These are phyloP conservation scores for Leucosporidium creatinivorum DNA, from an alignment of 768 basidiomycete genomes.

Conservation along the genomic window DNA sequence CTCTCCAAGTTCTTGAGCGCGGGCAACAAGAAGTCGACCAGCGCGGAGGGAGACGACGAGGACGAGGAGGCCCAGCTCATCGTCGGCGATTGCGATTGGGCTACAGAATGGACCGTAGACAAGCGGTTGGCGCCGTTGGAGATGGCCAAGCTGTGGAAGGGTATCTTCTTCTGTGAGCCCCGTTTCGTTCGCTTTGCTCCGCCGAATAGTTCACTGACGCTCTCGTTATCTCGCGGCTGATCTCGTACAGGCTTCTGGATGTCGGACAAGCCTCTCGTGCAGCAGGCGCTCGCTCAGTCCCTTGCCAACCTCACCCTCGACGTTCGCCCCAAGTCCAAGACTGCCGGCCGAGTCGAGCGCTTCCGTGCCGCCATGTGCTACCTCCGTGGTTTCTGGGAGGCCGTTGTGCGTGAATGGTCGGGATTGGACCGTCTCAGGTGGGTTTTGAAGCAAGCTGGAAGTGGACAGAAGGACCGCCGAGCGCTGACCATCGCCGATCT, in stretches of 20 bases:
- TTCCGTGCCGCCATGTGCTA: conserved; percentile 58
- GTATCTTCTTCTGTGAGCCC: conserved; percentile 82
- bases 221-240: no score
- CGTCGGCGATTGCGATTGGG: conserved; percentile 28
- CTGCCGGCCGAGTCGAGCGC: conserved; percentile 28
- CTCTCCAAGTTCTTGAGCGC: conserved; percentile 64
- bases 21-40: conserved; percentile 25
- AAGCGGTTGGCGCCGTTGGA: conserved; percentile 58
- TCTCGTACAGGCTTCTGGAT: conserved; percentile 82
- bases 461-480: background rate
- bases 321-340: conserved; percentile 46
- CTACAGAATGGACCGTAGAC: conserved; percentile 49
- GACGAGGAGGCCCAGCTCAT: conserved; percentile 16
- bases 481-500: no score
- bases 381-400: conserved; percentile 82
- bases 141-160: conserved; percentile 93
- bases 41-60: conserved; percentile 13
- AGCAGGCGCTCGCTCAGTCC: conserved; percentile 80
- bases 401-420: conserved; percentile 84
- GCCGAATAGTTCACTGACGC: no score
- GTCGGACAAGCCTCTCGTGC: conserved; percentile 96
- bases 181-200: background rate
- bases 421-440: conserved; percentile 85
- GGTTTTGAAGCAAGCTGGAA: conserved; percentile 32
- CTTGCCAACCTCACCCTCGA: conserved; percentile 71